These are phyloP conservation scores for Xylaria bambusicola DNA, from an alignment of 495 filamentous ascomycete genomes.

Conservation along the genomic window DNA sequence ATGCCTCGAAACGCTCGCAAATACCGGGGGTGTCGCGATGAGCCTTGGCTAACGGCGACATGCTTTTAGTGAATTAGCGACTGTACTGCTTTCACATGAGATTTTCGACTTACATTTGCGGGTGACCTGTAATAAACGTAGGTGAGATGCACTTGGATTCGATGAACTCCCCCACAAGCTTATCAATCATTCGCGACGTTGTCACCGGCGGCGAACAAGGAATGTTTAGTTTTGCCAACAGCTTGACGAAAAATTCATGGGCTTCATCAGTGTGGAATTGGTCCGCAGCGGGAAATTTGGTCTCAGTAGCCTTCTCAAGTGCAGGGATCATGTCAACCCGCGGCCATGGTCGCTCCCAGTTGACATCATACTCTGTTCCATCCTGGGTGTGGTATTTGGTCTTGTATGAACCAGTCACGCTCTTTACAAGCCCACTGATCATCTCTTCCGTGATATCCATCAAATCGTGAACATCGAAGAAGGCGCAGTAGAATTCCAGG, in stretches of 20 bases:
- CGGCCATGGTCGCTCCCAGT: conserved; percentile 95
- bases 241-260: conserved; percentile 77
- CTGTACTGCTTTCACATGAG: conserved; percentile 10
- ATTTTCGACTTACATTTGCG: conserved; percentile 13
- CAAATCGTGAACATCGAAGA: conserved; percentile 88
- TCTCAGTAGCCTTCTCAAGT: conserved; percentile 83
- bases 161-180: conserved; percentile 93
- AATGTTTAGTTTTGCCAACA: conserved; percentile 86
- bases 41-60: conserved; percentile 96
- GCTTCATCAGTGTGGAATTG: conserved; percentile 89
- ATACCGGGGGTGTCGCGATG: conserved; percentile 80
- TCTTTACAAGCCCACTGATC: conserved; percentile 87
- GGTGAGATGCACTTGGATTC: conserved; percentile 93
- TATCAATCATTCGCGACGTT: conserved; percentile 97
- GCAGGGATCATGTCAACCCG: conserved; percentile 95
- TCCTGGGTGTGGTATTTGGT: conserved; percentile 80
- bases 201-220: conserved; percentile 89
- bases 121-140: conserved; percentile 80
- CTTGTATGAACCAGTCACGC: conserved; percentile 78
- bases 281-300: conserved; percentile 88
- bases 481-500: conserved; percentile 96
- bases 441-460: conserved; percentile 95
- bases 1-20: conserved; percentile 95
- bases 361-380: conserved; percentile 83
- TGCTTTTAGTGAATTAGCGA: conserved; percentile 49